Conservation (phyloP, 139 green algal genomes). For the Chlorella sp. region DNA sequence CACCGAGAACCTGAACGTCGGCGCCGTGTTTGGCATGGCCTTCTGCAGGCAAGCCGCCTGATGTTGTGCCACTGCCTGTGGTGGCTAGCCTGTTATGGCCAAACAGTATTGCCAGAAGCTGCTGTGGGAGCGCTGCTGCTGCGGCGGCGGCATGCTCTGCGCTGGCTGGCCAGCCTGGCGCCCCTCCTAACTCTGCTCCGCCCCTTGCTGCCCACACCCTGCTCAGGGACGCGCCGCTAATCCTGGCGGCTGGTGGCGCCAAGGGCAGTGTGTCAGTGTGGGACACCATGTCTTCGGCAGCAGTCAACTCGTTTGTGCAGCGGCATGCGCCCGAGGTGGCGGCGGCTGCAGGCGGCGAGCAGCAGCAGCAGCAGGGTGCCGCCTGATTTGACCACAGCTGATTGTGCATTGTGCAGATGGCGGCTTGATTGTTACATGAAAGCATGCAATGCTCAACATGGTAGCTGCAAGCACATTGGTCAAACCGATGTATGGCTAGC, state of each 20-base stretch:
- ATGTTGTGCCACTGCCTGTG: no score
- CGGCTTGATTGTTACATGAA: no score
- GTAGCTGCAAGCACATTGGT: no score
- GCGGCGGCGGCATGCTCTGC: not conserved
- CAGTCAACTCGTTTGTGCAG: slow-evolving; percentile 47
- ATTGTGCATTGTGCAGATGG: no score
- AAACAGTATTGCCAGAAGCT: no score
- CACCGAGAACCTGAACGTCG: slow-evolving; percentile 75
- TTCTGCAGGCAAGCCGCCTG: slow-evolving; percentile 64
- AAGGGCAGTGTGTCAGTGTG: slow-evolving; percentile 86
- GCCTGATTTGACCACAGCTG: not conserved
- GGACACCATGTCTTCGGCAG: slow-evolving; percentile 67
- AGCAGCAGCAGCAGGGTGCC: not conserved
- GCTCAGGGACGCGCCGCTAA: slow-evolving; percentile 73
- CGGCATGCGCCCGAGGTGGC: slow-evolving; percentile 20
- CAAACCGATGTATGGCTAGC: no score
- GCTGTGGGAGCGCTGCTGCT: no score
- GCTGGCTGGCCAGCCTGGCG: not conserved
- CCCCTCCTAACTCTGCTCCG: not conserved
- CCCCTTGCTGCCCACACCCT: slow-evolving; percentile 27
- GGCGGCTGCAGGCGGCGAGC: not conserved
- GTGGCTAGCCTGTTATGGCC: not conserved
- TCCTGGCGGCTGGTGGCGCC: slow-evolving; percentile 87
- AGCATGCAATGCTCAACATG: no score
- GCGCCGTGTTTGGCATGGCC: slow-evolving; percentile 77